Conservation (phyloP, 768 basidiomycete species). For the Macrolepiota albuminosa region DNA sequence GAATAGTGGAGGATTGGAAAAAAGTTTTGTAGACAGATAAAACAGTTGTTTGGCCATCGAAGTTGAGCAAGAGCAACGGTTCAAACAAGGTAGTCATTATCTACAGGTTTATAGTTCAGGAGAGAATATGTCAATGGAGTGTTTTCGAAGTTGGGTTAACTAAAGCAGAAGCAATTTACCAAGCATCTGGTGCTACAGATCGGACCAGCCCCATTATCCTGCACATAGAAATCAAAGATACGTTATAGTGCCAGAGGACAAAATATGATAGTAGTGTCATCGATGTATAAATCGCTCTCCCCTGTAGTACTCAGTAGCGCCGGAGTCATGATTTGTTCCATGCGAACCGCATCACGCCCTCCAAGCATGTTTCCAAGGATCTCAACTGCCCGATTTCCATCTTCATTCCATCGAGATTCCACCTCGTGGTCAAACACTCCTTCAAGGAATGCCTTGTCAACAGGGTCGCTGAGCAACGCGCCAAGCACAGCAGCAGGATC, state of each 20-base stretch:
- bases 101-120: not conserved
- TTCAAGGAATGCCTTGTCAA: conserved; percentile 4
- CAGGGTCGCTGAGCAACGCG: conserved; percentile 8
- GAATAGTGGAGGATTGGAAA: no score
- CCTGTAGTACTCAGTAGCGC: conserved; percentile 6
- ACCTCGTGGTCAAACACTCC: conserved; percentile 13
- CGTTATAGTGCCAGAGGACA: conserved; percentile 6
- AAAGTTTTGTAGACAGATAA: no score
- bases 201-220: not conserved
- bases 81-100: not conserved
- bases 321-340: conserved; percentile 10
- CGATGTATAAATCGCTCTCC: conserved; percentile 13
- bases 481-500: conserved; percentile 11
- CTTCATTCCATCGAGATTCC: conserved; percentile 10
- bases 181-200: not conserved
- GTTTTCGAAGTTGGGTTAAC: conserved; percentile 5
- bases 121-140: not conserved
- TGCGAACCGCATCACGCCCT: conserved; percentile 9
- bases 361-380: conserved; percentile 15
- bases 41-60: no score
- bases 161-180: not conserved
- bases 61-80: not conserved
- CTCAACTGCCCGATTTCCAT: conserved; percentile 14
- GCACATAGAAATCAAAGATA: not conserved
- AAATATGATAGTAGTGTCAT: conserved; percentile 12